Percentiles rank a stretch among this genome's conserved stretches.
Evolutionary conservation across 2,329 filamentous ascomycete genomes (phyloP).

Genomic region (Macrophomina phaseolina): DNA sequence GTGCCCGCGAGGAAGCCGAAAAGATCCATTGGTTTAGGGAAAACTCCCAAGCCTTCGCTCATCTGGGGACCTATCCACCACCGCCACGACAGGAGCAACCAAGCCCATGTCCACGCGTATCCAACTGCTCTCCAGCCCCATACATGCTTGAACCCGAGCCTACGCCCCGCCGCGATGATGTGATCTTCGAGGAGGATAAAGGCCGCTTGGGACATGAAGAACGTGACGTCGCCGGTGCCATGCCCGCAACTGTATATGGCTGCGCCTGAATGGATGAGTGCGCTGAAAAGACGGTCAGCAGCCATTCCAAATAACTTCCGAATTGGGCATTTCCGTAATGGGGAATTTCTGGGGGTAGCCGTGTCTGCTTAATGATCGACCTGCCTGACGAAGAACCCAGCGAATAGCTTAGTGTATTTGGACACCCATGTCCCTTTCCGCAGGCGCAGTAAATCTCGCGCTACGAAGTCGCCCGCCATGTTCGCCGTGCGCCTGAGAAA

Average conservation of each 20-base stretch:
- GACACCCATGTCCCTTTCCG: constrained; percentile 37
- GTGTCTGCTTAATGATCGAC: not conserved
- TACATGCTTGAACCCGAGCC: constrained; percentile 31
- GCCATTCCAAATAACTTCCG: no score
- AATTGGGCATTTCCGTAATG: not conserved
- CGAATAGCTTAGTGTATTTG: constrained; percentile 40
- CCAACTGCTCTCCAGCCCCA: constrained; percentile 34
- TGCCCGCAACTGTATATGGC: constrained; percentile 32
- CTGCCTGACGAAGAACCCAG: constrained; percentile 33
- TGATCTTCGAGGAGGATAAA: constrained; percentile 41
- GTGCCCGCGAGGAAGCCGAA: not conserved
- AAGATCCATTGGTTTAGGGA: not conserved
- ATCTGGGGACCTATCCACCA: not conserved
- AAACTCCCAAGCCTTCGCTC: not conserved
- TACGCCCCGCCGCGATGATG: constrained; percentile 35
- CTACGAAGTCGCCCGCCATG: constrained; percentile 31
- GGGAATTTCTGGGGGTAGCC: not conserved
- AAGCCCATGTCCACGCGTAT: constrained; percentile 32
- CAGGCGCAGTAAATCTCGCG: constrained; percentile 33
- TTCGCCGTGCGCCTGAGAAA: constrained; percentile 34
- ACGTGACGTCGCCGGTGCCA: constrained; percentile 31
- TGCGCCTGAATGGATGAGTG: constrained; percentile 30
- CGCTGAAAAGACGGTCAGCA: constrained; percentile 9
- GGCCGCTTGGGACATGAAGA: constrained; percentile 36
- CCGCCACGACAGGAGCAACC: not conserved